Conservation (phyloP, 352 stramenopile species). For the Phytopythium montanum region DNA sequence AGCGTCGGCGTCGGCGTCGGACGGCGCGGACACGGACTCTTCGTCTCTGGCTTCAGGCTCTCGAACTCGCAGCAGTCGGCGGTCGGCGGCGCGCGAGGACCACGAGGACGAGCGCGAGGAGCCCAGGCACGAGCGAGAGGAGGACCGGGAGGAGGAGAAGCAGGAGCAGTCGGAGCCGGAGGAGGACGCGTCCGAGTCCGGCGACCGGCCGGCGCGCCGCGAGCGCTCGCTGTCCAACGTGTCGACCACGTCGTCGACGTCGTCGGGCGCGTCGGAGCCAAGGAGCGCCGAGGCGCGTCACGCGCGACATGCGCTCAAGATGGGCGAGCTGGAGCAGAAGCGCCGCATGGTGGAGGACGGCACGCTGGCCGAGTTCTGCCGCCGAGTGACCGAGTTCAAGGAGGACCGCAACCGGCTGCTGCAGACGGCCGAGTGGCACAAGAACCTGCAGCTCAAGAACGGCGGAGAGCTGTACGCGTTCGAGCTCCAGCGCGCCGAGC, state of each 20-base stretch:
- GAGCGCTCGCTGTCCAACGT: constrained; percentile 64
- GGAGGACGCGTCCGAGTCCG: constrained; percentile 12
- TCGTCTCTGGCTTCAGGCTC: constrained; percentile 25
- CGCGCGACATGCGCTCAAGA: constrained; percentile 41
- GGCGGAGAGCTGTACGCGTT: constrained; percentile 74
- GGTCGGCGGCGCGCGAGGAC: constrained; percentile 24
- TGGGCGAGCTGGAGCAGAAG: constrained; percentile 79
- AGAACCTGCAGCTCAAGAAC: constrained; percentile 85
- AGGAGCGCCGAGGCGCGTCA: constrained; percentile 32
- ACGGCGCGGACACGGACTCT: constrained; percentile 59
- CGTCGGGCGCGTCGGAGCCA: constrained; percentile 43
- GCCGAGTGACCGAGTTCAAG: constrained; percentile 80
- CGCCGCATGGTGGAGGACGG: constrained; percentile 82
- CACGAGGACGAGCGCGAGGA: constrained; percentile 15
- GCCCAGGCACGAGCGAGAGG: constrained; percentile 28
- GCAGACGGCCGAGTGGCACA: constrained; percentile 74
- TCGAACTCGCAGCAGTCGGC: constrained; percentile 15
- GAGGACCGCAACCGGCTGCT: constrained; percentile 72
- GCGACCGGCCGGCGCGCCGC: constrained; percentile 14
- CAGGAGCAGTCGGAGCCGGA: constrained; percentile 18
- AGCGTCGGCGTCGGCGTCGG: constrained; percentile 36
- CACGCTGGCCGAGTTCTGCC: constrained; percentile 77
- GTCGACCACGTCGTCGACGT: constrained; percentile 54
- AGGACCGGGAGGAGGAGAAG: constrained; percentile 22
- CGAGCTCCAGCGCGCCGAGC: constrained; percentile 62